phyloP scores from a whole-genome alignment of 2,329 filamentous ascomycete genomes.

The Amylocarpus encephaloides region DNA sequence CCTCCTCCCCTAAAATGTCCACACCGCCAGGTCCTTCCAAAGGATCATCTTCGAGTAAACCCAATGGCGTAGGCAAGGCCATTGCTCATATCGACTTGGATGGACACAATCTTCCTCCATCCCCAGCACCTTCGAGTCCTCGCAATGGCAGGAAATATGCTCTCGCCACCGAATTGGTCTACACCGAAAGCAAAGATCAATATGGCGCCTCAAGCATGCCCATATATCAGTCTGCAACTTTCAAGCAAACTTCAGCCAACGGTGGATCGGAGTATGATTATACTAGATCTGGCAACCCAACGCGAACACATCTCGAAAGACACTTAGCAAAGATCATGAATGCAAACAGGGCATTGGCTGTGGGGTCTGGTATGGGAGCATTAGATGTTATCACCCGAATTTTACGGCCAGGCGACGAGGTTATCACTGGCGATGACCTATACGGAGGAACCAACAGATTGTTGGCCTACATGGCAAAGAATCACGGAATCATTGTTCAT shows the following conservation, averaged over 20 bases:
- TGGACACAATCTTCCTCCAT: slow-evolving; percentile 80
- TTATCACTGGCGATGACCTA: slow-evolving; percentile 92
- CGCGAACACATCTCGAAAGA: slow-evolving; percentile 88
- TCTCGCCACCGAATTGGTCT: slow-evolving; percentile 91
- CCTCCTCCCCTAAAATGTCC: slow-evolving; percentile 25
- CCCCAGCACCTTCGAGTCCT: slow-evolving; percentile 87
- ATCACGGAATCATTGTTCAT: slow-evolving; percentile 88
- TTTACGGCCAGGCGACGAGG: slow-evolving; percentile 87
- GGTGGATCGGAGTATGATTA: slow-evolving; percentile 94
- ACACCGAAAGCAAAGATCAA: slow-evolving; percentile 92
- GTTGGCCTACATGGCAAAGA: slow-evolving; percentile 82
- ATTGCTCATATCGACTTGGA: slow-evolving; percentile 62
- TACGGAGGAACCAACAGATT: slow-evolving; percentile 94
- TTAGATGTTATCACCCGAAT: slow-evolving; percentile 92
- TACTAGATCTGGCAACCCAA: slow-evolving; percentile 95
- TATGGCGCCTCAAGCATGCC: slow-evolving; percentile 95
- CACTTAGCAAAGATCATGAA: slow-evolving; percentile 99
- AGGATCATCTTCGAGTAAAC: slow-evolving; percentile 15
- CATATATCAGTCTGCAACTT: slow-evolving; percentile 97
- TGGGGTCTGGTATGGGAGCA: slow-evolving; percentile 95
- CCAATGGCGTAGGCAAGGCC: slow-evolving; percentile 25
- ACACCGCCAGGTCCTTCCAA: slow-evolving; percentile 29
- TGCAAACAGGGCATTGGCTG: slow-evolving; percentile 81
- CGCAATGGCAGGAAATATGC: slow-evolving; percentile 82
- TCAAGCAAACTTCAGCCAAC: slow-evolving; percentile 80